Percentiles rank a stretch among this genome's conserved stretches.
Conservation (phyloP, 352 stramenopile species). For the Globisporangium mamillatum region DNA sequence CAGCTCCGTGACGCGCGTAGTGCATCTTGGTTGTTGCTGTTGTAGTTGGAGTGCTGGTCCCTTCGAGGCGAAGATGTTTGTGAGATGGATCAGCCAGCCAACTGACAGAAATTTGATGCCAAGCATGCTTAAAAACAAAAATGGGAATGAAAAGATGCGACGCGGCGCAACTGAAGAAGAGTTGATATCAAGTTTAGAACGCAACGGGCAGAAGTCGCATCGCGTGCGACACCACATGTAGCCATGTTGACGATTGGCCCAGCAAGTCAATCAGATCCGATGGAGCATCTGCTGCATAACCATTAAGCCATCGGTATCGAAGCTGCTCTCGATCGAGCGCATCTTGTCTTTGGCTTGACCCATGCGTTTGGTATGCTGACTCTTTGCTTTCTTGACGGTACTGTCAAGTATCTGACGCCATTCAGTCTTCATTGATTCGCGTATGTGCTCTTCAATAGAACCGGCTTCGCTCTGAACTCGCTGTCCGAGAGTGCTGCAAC, state of each 20-base stretch:
- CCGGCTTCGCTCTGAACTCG: not conserved
- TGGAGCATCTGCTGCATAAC: constrained; percentile 38
- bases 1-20: constrained; percentile 12
- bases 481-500: not conserved
- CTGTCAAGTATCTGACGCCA: constrained; percentile 16
- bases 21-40: constrained; percentile 1
- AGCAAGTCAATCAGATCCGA: constrained; percentile 13
- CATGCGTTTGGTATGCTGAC: constrained; percentile 10
- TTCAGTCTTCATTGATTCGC: constrained; percentile 4
- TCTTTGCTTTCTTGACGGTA: constrained; percentile 23
- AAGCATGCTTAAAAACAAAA: not conserved
- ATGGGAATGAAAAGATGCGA: constrained; percentile 1
- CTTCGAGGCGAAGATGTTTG: not conserved
- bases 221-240: not conserved
- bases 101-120: not conserved
- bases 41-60: not conserved
- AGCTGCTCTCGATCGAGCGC: constrained; percentile 27
- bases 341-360: constrained; percentile 25
- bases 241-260: not conserved
- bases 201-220: constrained; percentile 1
- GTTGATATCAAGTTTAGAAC: not conserved
- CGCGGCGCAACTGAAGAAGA: not conserved
- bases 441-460: not conserved
- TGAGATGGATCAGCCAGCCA: not conserved
- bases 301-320: constrained; percentile 32